phyloP scores from a whole-genome alignment of 148 eudicot species.

The Amaranthus hypochondriacus region DNA sequence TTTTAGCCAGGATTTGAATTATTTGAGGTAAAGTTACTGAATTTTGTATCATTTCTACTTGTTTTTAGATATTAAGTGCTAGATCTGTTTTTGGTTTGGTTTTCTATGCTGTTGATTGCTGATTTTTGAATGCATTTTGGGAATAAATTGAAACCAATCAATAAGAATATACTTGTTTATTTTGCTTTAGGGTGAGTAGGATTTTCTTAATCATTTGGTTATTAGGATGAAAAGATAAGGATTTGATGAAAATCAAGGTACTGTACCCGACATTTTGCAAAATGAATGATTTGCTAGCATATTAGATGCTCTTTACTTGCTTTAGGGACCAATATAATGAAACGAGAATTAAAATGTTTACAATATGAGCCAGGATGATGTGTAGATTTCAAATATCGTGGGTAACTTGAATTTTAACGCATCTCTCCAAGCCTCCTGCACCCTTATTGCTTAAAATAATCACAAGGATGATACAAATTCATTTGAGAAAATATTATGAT shows the following conservation, averaged over 20 bases:
- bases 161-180: slow-evolving; percentile 1
- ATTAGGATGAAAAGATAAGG: not conserved
- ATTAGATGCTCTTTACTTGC: slow-evolving; percentile 26
- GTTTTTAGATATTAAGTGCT: slow-evolving; percentile 2
- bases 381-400: slow-evolving; percentile 7
- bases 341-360: slow-evolving; percentile 8
- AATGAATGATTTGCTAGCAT: slow-evolving; percentile 8
- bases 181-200: slow-evolving; percentile 2
- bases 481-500: slow-evolving; percentile 15
- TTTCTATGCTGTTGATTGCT: slow-evolving; percentile 12
- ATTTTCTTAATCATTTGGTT: slow-evolving; percentile 13
- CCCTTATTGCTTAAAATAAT: not conserved
- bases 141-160: not conserved
- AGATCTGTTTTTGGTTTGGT: slow-evolving; percentile 26
- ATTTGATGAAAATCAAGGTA: no score
- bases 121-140: not conserved
- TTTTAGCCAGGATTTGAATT: slow-evolving; percentile 5
- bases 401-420: not conserved
- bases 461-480: not conserved
- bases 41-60: not conserved
- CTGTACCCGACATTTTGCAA: slow-evolving; percentile 10
- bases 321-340: not conserved
- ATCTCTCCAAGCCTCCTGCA: slow-evolving; percentile 4
- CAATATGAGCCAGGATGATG: slow-evolving; percentile 20
- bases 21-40: slow-evolving; percentile 13